Evolutionary conservation across 2,329 filamentous ascomycete species (phyloP), one percentile per base, ranked within the genome.

Genomic region (Pyrenophora graminea): DNA sequence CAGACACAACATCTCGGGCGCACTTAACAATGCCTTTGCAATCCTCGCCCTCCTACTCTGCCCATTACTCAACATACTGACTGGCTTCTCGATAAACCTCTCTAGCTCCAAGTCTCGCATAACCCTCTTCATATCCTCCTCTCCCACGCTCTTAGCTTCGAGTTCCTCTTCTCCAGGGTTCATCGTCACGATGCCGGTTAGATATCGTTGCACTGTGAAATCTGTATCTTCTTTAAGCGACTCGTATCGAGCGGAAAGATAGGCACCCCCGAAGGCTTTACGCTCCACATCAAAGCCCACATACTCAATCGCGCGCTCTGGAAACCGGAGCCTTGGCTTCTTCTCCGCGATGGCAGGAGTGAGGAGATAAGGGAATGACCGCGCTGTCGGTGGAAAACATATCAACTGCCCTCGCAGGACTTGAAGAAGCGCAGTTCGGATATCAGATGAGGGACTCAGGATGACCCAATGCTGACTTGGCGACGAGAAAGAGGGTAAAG

Each of bases 61-160:
- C 0, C 94, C 94, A 72, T 97, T 97, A 70, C 91, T 97, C 47
- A 99, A 76, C 70, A 94, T 96, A 19, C 89, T 84, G 6, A 97
- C 89, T 0, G 93, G 92, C 69, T 96, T 87, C 33, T 88, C 82
- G 1, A 95, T 76, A 39, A 97, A 78, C 7, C 81, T 77, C 0
- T 80, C 77, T 12, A 99, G 77, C 42, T 83, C 82, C 48, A 99
- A 76, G 62, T 95, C 87, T 6, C 70, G 69, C 13, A 91, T 82
- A 0, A 96, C 85, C 7, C 82, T 79, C 12, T 80, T 72, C 33
- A 96, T 73, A 59, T 19, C 53, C 6, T 65, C 59, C 25, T 75
- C 63, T 37, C 85, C 80, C 2, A 82, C 74, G 5, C 74, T 64
- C 8, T 77, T 80, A 4, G 82, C 79, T 1, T 61, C 68, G 12